These are phyloP conservation scores for Curvularia hawaiiensis DNA, from an alignment of 2,329 filamentous ascomycete genomes.

Conservation along the genomic window DNA sequence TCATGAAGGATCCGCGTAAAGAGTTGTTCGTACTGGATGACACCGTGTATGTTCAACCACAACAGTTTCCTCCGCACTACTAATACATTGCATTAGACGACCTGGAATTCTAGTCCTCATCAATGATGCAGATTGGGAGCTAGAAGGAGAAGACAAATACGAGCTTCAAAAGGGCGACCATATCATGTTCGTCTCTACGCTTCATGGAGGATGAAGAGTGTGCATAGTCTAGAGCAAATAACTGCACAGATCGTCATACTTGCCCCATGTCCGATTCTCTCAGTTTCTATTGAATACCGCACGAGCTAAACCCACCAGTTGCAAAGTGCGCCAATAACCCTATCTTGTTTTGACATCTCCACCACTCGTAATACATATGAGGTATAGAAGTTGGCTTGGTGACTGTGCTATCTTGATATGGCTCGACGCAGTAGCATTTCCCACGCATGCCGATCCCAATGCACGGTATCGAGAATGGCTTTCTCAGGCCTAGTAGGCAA, in stretches of 20 bases:
- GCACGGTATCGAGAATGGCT: constrained; percentile 14
- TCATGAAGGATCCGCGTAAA: constrained; percentile 83
- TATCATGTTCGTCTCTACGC: constrained; percentile 93
- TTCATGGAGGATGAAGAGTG: constrained; percentile 79
- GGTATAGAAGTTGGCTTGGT: neutral
- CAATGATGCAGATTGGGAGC: constrained; percentile 98
- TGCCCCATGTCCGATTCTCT: neutral
- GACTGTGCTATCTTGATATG: neutral
- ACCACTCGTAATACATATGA: too few relatives aligned
- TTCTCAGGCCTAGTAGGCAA: constrained; percentile 23
- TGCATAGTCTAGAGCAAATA: neutral
- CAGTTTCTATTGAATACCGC: neutral
- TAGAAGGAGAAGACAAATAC: constrained; percentile 93
- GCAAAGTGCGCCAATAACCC: too few relatives aligned
- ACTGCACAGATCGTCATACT: neutral
- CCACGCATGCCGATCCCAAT: neutral
- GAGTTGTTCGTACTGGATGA: constrained; percentile 89
- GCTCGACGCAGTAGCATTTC: constrained; percentile 5
- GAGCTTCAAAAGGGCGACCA: constrained; percentile 82
- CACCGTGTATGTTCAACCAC: constrained; percentile 70
- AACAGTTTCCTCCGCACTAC: neutral
- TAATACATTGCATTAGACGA: constrained; percentile 63
- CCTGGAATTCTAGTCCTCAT: constrained; percentile 96
- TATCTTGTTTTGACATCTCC: too few relatives aligned
- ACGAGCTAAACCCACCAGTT: too few relatives aligned